These are phyloP conservation scores for Escovopsis sp. DNA, from an alignment of 2,329 filamentous ascomycete species.

Conservation along the genomic window DNA sequence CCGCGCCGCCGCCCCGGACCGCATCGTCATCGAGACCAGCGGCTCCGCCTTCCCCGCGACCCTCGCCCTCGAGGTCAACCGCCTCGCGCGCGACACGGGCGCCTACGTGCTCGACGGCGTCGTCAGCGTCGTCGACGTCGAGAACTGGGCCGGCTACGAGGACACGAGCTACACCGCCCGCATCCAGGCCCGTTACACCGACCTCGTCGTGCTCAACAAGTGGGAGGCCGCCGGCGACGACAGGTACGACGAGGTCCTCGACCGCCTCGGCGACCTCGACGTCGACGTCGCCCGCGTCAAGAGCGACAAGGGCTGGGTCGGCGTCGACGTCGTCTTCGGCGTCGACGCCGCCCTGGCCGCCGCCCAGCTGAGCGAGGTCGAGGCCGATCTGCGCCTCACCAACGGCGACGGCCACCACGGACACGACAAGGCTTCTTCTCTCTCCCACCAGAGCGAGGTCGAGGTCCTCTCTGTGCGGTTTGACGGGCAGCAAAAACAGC, in stretches of 20 bases:
- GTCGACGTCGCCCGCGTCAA: constrained; percentile 73
- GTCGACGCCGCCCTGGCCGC: constrained; percentile 72
- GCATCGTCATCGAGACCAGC: constrained; percentile 87
- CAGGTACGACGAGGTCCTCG: constrained; percentile 61
- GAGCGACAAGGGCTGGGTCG: constrained; percentile 66
- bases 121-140: constrained; percentile 78
- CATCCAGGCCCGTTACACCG: constrained; percentile 78
- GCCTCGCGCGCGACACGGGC: constrained; percentile 53
- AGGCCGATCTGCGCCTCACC: not conserved
- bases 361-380: constrained; percentile 30
- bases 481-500: constrained; percentile 17
- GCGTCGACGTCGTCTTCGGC: constrained; percentile 68
- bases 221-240: constrained; percentile 67
- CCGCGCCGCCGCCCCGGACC: constrained; percentile 44
- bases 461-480: constrained; percentile 80
- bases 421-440: constrained; percentile 21
- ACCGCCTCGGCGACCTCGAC: constrained; percentile 67
- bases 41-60: constrained; percentile 82
- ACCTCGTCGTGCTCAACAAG: constrained; percentile 85
- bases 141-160: constrained; percentile 90
- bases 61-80: constrained; percentile 78
- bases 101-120: constrained; percentile 72
- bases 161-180: constrained; percentile 81
- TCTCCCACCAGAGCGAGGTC: constrained; percentile 66
- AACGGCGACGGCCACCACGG: constrained; percentile 18